phyloP scores from a whole-genome alignment of 768 basidiomycete species.

The Amanita rimosa region DNA sequence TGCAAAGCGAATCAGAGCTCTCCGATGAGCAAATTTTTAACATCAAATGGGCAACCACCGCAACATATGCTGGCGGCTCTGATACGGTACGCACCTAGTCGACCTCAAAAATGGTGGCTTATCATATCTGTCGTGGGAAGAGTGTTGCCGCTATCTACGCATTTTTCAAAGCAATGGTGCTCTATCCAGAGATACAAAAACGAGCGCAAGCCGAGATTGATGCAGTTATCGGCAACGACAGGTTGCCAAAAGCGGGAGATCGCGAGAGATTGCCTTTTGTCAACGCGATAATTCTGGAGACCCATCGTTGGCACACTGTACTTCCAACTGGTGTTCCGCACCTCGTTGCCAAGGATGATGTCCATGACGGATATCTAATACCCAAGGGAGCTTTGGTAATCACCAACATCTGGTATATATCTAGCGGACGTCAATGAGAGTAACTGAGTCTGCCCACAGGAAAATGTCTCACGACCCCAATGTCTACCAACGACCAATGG shows the following conservation, averaged over 20 bases:
- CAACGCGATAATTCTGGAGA: slow-evolving; percentile 26
- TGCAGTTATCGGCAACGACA: slow-evolving; percentile 24
- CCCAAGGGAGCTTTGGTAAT: slow-evolving; percentile 29
- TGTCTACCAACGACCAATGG: slow-evolving; percentile 30
- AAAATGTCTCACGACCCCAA: slow-evolving; percentile 30
- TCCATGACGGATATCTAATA: slow-evolving; percentile 31
- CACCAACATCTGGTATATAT: slow-evolving; percentile 20
- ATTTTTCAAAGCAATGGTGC: slow-evolving; percentile 28
- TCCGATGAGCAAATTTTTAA: slow-evolving; percentile 22
- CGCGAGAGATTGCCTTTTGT: slow-evolving; percentile 28
- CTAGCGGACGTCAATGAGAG: background rate
- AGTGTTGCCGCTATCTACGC: slow-evolving; percentile 26
- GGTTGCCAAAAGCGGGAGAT: slow-evolving; percentile 29
- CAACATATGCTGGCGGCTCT: slow-evolving; percentile 36
- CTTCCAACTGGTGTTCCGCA: slow-evolving; percentile 25
- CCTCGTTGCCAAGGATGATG: slow-evolving; percentile 28
- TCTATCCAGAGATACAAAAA: slow-evolving; percentile 24
- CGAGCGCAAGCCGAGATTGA: slow-evolving; percentile 35
- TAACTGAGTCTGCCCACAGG: slow-evolving; percentile 16
- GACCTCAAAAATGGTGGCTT: background rate
- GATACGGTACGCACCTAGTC: slow-evolving; percentile 14
- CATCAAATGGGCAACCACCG: slow-evolving; percentile 33
- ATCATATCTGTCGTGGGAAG: slow-evolving; percentile 12
- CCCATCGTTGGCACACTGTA: slow-evolving; percentile 23
- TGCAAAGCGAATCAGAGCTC: slow-evolving; percentile 17